These are phyloP conservation scores for Hymenoscyphus fructigenus DNA, from an alignment of 2,329 filamentous ascomycete species.

Conservation along the genomic window DNA sequence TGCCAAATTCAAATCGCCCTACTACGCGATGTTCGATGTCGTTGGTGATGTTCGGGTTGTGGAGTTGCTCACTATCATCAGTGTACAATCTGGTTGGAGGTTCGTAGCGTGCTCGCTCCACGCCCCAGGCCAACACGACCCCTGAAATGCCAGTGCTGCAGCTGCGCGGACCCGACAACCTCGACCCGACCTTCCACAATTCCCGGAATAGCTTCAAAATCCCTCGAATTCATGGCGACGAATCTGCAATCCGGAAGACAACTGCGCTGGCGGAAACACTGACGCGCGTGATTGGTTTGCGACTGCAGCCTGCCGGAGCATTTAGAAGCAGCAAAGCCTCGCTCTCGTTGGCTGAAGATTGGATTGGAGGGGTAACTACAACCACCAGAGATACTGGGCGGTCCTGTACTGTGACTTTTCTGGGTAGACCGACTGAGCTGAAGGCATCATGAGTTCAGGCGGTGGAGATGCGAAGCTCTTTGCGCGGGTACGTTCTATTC, in stretches of 20 bases:
- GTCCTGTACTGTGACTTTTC: conserved; percentile 12
- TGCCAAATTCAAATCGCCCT: background rate
- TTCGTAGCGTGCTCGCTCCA: conserved; percentile 15
- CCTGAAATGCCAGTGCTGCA: conserved; percentile 18
- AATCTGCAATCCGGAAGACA: conserved; percentile 20
- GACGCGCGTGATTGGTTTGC: conserved; percentile 31
- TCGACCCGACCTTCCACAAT: conserved; percentile 8
- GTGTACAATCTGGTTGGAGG: background rate
- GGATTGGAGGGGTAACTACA: conserved; percentile 31
- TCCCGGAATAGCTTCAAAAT: conserved; percentile 9
- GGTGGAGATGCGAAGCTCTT: conserved; percentile 99
- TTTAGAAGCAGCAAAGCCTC: conserved; percentile 17
- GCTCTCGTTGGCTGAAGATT: conserved; percentile 31
- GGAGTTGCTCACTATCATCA: background rate
- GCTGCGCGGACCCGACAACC: conserved; percentile 16
- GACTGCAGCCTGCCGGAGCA: conserved; percentile 21
- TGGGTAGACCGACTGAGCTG: conserved; percentile 20
- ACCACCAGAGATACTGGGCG: conserved; percentile 7
- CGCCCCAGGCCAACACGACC: conserved; percentile 13
- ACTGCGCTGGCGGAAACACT: conserved; percentile 27
- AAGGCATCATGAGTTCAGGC: conserved; percentile 42
- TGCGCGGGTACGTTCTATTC: conserved; percentile 81
- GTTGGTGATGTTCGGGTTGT: conserved; percentile 4
- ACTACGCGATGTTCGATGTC: background rate
- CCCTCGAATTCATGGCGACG: conserved; percentile 27